A percentile compares a stretch with the other conserved stretches of the same genome.
phyloP scores from a whole-genome alignment of 2,329 filamentous ascomycete species.

The Clonostachys rosea region DNA sequence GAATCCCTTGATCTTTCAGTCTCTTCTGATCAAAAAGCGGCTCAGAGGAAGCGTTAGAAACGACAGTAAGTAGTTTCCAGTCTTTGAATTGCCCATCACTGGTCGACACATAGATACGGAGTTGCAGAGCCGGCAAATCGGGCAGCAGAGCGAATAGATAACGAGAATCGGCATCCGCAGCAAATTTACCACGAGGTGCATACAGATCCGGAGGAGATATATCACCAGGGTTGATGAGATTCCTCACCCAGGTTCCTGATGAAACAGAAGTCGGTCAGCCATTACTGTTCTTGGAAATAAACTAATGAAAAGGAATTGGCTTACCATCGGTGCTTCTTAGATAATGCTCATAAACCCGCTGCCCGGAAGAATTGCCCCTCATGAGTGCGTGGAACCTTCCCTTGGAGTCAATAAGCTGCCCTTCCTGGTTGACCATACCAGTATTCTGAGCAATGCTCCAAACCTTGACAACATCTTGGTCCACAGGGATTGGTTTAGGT shows the following conservation, averaged over 20 bases:
- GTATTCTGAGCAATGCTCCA: conserved; percentile 7
- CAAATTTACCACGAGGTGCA: conserved; percentile 9
- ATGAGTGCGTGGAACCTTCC: conserved; percentile 9
- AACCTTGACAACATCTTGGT: conserved; percentile 2
- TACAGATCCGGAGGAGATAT: conserved; percentile 6
- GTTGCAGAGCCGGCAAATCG: conserved; percentile 3
- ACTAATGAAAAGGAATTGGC: neutral
- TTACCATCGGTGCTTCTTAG: conserved; percentile 5
- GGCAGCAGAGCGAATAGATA: conserved; percentile 9
- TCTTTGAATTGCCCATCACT: conserved; percentile 1
- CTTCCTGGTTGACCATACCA: conserved; percentile 12
- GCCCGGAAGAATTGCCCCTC: conserved; percentile 6
- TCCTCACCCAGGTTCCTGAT: conserved; percentile 6
- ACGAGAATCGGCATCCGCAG: conserved; percentile 5
- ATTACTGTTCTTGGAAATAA: neutral
- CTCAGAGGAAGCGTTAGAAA: conserved; percentile 4
- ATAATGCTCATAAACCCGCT: conserved; percentile 8
- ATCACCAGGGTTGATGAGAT: conserved; percentile 4
- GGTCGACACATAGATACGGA: conserved; percentile 7
- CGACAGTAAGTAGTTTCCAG: conserved; percentile 4
- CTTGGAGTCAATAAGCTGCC: conserved; percentile 6
- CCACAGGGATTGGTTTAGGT: conserved; percentile 1
- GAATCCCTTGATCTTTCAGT: neutral
- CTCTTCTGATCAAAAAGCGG: conserved; percentile 7
- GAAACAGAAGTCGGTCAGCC: neutral